These are phyloP conservation scores for Camellia lanceoleosa DNA, from an alignment of 148 eudicot genomes.

Conservation along the genomic window DNA sequence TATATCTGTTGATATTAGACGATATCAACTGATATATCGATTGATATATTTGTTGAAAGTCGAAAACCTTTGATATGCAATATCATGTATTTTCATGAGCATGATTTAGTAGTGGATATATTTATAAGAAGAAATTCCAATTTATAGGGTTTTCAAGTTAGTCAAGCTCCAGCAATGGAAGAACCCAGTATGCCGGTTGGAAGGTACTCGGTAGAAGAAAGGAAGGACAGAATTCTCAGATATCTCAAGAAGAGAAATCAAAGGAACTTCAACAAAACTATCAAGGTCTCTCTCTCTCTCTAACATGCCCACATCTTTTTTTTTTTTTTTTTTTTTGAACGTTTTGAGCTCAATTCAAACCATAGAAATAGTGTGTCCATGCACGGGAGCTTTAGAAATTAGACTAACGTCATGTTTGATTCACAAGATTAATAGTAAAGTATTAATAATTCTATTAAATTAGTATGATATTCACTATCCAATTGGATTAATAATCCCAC, in stretches of 20 bases:
- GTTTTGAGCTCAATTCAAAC: neutral
- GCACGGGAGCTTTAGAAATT: no score
- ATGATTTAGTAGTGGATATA: neutral
- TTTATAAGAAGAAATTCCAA: neutral
- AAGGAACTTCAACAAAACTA: slow-evolving; percentile 86
- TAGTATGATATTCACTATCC: no score
- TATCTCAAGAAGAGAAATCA: slow-evolving; percentile 80
- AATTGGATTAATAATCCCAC: no score
- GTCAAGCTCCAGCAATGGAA: slow-evolving; percentile 26
- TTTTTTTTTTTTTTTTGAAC: neutral
- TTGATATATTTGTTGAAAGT: no score
- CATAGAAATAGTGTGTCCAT: no score
- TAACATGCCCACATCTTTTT: neutral
- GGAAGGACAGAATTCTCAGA: slow-evolving; percentile 66
- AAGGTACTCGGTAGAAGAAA: slow-evolving; percentile 73
- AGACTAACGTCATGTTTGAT: no score
- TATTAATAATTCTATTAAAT: no score
- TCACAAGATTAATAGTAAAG: no score
- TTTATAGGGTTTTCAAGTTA: slow-evolving; percentile 29
- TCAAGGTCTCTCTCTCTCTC: slow-evolving; percentile 55
- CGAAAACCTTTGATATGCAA: no score
- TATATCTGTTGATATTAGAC: no score
- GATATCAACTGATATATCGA: no score
- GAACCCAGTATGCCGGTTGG: slow-evolving; percentile 45
- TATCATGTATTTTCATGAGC: no score